phyloP scores from a whole-genome alignment of 2,329 filamentous ascomycete species.

The Pseudogymnoascus sp. region DNA sequence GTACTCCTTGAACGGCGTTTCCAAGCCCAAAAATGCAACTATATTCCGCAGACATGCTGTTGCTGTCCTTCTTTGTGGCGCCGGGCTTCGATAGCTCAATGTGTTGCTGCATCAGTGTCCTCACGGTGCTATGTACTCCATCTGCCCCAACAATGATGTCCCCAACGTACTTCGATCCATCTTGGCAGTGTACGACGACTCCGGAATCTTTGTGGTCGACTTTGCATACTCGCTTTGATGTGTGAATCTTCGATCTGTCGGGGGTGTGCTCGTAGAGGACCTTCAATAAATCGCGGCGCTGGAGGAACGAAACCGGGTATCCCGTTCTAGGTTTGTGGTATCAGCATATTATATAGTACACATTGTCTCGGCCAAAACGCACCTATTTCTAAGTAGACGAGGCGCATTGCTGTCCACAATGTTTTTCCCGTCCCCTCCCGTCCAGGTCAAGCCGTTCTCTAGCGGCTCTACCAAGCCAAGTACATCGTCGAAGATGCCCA shows the following conservation, averaged over 20 bases:
- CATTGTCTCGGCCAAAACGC: background rate
- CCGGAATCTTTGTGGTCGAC: conserved; percentile 13
- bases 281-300: conserved; percentile 11
- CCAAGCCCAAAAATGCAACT: conserved; percentile 21
- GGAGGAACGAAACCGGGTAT: conserved; percentile 14
- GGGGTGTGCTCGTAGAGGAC: conserved; percentile 18
- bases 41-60: conserved; percentile 21
- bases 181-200: conserved; percentile 17
- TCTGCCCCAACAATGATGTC: conserved; percentile 24
- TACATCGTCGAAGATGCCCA: conserved; percentile 31
- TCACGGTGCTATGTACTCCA: conserved; percentile 21
- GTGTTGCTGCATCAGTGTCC: conserved; percentile 16
- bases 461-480: background rate
- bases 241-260: conserved; percentile 18
- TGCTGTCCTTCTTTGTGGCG: conserved; percentile 11
- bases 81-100: conserved; percentile 9
- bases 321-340: conserved; percentile 16
- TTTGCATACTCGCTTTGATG: conserved; percentile 14
- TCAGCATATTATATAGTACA: background rate
- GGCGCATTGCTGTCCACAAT: conserved; percentile 20
- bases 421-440: conserved; percentile 10
- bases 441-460: conserved; percentile 1
- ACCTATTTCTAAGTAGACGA: conserved; percentile 11
- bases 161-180: conserved; percentile 18
- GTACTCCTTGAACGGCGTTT: conserved; percentile 4